Evolutionary conservation across 169 alveolate genomes (phyloP), one percentile per base, ranked within the genome.

Genomic region (Eimeria acervulina): DNA sequence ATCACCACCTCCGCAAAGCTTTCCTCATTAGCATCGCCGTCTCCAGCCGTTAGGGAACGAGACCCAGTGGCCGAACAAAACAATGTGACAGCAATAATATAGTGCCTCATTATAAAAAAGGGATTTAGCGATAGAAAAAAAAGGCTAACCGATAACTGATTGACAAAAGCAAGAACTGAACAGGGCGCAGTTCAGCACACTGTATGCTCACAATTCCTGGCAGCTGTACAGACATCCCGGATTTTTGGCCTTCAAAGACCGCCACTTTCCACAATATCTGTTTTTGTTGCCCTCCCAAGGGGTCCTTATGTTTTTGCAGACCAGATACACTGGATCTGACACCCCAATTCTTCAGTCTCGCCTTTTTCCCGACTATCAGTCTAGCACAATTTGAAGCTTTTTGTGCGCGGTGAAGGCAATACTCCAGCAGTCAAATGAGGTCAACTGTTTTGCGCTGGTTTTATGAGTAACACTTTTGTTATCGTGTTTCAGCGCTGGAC

Each of bases 51-150:
- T 23, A 59, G 93, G 93, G 93, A 85, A 21, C 81, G 93, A 36
- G 93, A 85, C 44, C 93, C 93, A 42, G 93, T 28, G 61, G 59
- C 93, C 81, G 93, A 85, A 85, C 93, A 85, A 85, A 85, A 85
- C 81, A 85, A 36, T 42, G 93, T 59, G 76, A 40, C 55, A 59
- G 93, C 93, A 42, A 85, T 38, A 31, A 59, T 85, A 44, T 55
- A 85, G 36, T 31, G 28, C 81, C 68, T 85, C 93, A 85, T 85
- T 38, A 59, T 55, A 36, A 85, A 85, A 85, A 52, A 61, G 8
- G n/a, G 63, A 85, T 23, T 59, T n/a, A 21, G 93, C 93, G 93
- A 85, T 85, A 85, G 51, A 85, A 31, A 85, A 47, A 84, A 47
- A 85, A 47, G 28, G 78, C 93, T 26, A 59, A 21, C 76, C 91